These are phyloP conservation scores for Juglanconis sp. DNA, from an alignment of 2,329 filamentous ascomycete genomes.

Conservation along the genomic window DNA sequence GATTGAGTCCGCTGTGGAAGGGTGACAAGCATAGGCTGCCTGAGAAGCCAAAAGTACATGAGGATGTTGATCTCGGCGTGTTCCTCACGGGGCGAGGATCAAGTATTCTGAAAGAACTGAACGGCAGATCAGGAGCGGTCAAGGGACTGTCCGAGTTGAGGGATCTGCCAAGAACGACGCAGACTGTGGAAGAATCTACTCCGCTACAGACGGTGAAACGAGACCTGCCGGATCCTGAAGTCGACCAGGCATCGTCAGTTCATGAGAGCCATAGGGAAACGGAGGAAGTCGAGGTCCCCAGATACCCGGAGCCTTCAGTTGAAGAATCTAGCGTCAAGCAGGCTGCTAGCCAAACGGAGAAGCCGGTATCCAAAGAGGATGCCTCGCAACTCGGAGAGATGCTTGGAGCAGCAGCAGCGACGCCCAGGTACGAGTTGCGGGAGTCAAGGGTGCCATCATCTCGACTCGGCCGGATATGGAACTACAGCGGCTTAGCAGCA, in stretches of 20 bases:
- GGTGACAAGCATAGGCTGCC: conserved; percentile 5
- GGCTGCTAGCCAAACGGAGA: not conserved
- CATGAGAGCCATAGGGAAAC: conserved; percentile 1
- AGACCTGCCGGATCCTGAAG: not conserved
- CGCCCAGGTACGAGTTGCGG: conserved; percentile 63
- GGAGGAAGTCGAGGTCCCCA: not conserved
- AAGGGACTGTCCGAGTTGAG: not conserved
- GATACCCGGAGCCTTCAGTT: not conserved
- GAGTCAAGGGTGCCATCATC: conserved; percentile 91
- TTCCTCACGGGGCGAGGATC: not conserved
- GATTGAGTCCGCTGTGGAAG: conserved; percentile 15
- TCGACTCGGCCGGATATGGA: conserved; percentile 83
- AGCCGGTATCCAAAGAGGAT: conserved; percentile 22
- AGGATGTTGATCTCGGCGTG: not conserved
- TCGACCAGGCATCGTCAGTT: not conserved
- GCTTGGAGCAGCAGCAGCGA: conserved; percentile 23
- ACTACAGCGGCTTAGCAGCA: conserved; percentile 88
- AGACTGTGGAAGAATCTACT: not conserved
- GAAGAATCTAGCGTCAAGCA: not conserved
- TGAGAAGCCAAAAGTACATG: not conserved
- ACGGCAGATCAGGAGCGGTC: not conserved
- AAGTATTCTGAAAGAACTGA: conserved; percentile 4
- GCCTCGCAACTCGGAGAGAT: conserved; percentile 22
- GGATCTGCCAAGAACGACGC: not conserved
- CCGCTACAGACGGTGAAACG: not conserved